Evolutionary conservation across 352 stramenopile species (phyloP).

Genomic region (Phytophthora agathidicida): DNA sequence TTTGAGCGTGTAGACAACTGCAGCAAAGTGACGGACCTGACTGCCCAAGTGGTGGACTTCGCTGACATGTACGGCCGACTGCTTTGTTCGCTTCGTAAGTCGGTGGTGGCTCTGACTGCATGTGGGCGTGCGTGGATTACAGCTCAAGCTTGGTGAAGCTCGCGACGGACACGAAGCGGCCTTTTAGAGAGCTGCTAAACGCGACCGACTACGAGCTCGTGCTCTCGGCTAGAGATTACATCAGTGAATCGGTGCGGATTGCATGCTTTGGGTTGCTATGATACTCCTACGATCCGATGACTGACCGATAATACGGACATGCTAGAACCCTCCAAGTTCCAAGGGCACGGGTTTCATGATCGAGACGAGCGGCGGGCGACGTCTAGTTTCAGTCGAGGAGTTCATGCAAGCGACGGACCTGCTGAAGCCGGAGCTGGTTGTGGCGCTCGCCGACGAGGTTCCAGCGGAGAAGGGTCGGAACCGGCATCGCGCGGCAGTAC

Average conservation of each 20-base stretch:
- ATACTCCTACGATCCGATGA: too few relatives aligned
- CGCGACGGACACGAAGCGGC: constrained; percentile 42
- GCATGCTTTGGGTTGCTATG: too few relatives aligned
- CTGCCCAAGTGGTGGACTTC: constrained; percentile 68
- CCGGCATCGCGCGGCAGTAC: constrained; percentile 66
- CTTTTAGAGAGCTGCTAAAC: constrained; percentile 61
- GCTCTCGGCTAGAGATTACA: constrained; percentile 78
- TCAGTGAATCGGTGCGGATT: constrained; percentile 45
- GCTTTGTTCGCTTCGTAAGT: background rate
- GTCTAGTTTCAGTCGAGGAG: constrained; percentile 46
- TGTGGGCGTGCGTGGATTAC: too few relatives aligned
- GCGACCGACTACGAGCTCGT: constrained; percentile 52
- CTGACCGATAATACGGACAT: background rate
- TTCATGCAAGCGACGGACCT: constrained; percentile 65
- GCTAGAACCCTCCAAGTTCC: constrained; percentile 57
- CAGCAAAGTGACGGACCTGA: constrained; percentile 60
- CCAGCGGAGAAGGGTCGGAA: constrained; percentile 60
- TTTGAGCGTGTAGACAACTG: constrained; percentile 58
- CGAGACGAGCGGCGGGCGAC: constrained; percentile 59
- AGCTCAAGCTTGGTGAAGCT: constrained; percentile 28
- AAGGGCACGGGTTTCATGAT: constrained; percentile 60
- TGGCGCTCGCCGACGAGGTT: constrained; percentile 77
- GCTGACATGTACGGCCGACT: constrained; percentile 62
- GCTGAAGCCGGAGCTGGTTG: constrained; percentile 59
- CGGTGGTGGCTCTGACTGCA: background rate